These are phyloP conservation scores for Tieghemiomyces parasiticus DNA, from an alignment of 192 early-diverging fungal species.

Conservation along the genomic window DNA sequence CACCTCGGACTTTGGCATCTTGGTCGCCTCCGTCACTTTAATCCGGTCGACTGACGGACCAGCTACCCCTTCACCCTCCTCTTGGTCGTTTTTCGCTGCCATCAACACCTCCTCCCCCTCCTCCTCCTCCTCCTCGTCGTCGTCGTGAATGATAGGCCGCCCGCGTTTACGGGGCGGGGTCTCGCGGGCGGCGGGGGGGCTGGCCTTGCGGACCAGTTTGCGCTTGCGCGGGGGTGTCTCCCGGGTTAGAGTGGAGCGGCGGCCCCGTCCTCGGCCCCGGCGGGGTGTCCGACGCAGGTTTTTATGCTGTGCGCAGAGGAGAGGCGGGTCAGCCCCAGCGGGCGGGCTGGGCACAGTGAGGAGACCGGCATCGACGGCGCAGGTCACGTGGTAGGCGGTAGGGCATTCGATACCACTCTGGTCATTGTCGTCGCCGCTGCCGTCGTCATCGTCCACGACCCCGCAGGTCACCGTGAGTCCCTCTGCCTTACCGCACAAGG, in stretches of 20 bases:
- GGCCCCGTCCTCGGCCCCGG: neutral
- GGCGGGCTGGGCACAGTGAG: neutral
- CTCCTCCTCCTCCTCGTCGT: neutral
- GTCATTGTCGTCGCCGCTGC: neutral
- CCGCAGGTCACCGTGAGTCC: neutral
- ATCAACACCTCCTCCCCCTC: neutral
- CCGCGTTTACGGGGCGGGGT: constrained; percentile 1
- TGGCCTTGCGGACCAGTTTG: neutral
- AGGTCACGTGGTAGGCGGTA: neutral
- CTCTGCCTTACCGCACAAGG: neutral
- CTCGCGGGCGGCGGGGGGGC: neutral
- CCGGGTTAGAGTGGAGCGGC: neutral
- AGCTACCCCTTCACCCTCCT: too few species aligned
- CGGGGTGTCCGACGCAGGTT: neutral
- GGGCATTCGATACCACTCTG: neutral
- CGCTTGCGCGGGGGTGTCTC: neutral
- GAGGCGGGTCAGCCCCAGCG: neutral
- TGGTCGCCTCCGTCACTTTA: too few species aligned
- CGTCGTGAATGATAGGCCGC: neutral
- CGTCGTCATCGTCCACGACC: neutral
- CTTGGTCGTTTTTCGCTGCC: neutral
- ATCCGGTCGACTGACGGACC: too few species aligned
- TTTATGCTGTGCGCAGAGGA: neutral
- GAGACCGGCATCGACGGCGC: constrained; percentile 1
- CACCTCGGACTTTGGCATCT: too few species aligned